Conservation (phyloP, 768 basidiomycete genomes). For the Neoboletus brunneissimus region DNA sequence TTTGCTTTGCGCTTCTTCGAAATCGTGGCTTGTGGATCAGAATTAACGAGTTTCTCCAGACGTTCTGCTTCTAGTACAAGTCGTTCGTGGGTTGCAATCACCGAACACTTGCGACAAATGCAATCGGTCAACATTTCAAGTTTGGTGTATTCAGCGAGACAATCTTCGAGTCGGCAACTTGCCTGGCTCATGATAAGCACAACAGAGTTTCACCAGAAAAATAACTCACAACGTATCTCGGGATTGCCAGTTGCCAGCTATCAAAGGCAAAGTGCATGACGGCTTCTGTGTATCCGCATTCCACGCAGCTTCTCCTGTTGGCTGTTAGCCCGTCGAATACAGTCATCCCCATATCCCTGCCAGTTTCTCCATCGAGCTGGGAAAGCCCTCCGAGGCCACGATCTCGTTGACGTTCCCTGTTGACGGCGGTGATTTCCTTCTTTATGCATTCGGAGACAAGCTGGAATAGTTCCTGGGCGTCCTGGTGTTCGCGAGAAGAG, state of each 20-base stretch:
- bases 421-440: slow-evolving; percentile 74
- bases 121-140: slow-evolving; percentile 89
- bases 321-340: slow-evolving; percentile 92
- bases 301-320: slow-evolving; percentile 81
- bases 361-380: slow-evolving; percentile 17
- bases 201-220: slow-evolving; percentile 1
- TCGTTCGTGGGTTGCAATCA: slow-evolving; percentile 69
- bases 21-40: slow-evolving; percentile 46
- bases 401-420: slow-evolving; percentile 66
- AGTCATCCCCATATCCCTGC: slow-evolving; percentile 52
- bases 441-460: slow-evolving; percentile 88
- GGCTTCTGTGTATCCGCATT: slow-evolving; percentile 91
- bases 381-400: slow-evolving; percentile 65
- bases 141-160: slow-evolving; percentile 84
- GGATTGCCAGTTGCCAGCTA: slow-evolving; percentile 78
- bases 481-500: slow-evolving; percentile 91
- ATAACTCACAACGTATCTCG: slow-evolving; percentile 54
- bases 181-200: slow-evolving; percentile 38
- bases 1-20: slow-evolving; percentile 77
- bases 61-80: slow-evolving; percentile 61
- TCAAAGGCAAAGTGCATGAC: slow-evolving; percentile 91
- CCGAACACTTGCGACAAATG: slow-evolving; percentile 87
- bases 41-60: slow-evolving; percentile 39
- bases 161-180: slow-evolving; percentile 72
- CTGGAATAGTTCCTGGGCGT: slow-evolving; percentile 97